phyloP scores from a whole-genome alignment of 208 protist genomes.

The Angomonas deanei region DNA sequence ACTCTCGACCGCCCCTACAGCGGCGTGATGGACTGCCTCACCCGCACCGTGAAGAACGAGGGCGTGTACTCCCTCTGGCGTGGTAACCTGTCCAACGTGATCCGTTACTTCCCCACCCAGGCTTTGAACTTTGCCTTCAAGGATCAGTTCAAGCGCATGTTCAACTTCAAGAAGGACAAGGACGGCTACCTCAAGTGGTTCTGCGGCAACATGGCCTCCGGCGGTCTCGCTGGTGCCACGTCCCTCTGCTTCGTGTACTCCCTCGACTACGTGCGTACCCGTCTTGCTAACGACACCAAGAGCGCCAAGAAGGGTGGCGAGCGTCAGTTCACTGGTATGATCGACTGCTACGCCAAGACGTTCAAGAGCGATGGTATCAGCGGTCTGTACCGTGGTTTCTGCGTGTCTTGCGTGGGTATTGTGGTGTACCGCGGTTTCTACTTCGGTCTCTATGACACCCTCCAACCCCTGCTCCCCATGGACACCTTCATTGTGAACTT shows the following conservation, averaged over 20 bases:
- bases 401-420: slow-evolving; percentile 93
- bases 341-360: slow-evolving; percentile 92
- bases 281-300: no score
- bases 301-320: background rate
- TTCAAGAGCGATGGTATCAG: slow-evolving; percentile 56
- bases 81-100: slow-evolving; percentile 95
- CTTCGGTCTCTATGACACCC: slow-evolving; percentile 95
- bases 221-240: no score
- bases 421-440: slow-evolving; percentile 96
- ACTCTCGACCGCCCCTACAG: slow-evolving; percentile 83
- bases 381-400: slow-evolving; percentile 95
- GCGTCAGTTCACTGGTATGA: slow-evolving; percentile 92
- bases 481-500: slow-evolving; percentile 67
- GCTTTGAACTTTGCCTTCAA: slow-evolving; percentile 98
- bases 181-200: no score
- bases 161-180: no score
- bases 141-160: slow-evolving; percentile 95
- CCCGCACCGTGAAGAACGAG: slow-evolving; percentile 88
- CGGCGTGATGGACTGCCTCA: slow-evolving; percentile 94
- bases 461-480: slow-evolving; percentile 60
- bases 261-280: no score
- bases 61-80: slow-evolving; percentile 94
- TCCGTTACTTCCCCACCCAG: slow-evolving; percentile 98
- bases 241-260: no score
- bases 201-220: no score